Percentiles rank a stretch among this genome's conserved stretches.
Evolutionary conservation across 2,329 filamentous ascomycete species (phyloP).

Genomic region (Zalaria obscura): DNA sequence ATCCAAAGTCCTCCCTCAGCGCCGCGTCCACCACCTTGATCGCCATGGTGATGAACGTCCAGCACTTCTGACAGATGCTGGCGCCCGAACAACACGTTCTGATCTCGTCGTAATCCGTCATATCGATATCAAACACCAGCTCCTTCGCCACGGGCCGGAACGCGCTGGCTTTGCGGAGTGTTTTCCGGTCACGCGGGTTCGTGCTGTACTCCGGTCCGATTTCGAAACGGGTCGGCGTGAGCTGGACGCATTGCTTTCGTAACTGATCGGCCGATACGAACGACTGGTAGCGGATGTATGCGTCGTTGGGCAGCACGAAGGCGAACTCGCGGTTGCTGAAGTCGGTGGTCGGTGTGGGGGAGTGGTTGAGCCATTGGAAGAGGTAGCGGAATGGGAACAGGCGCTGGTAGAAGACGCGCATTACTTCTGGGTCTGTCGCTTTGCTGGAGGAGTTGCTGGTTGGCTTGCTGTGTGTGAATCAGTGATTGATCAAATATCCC

Average conservation of each 20-base stretch:
- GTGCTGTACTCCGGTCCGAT: conserved; percentile 95
- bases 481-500: conserved; percentile 6
- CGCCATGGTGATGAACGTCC: conserved; percentile 95
- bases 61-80: conserved; percentile 87
- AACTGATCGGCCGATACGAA: conserved; percentile 58
- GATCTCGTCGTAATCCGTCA: conserved; percentile 97
- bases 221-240: conserved; percentile 89
- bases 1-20: conserved; percentile 86
- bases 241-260: conserved; percentile 76
- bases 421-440: conserved; percentile 62
- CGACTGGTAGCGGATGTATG: conserved; percentile 83
- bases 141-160: conserved; percentile 88
- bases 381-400: conserved; percentile 89
- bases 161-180: conserved; percentile 60
- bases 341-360: conserved; percentile 69
- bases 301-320: conserved; percentile 84
- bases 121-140: conserved; percentile 96
- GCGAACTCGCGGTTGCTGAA: conserved; percentile 93
- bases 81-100: conserved; percentile 89
- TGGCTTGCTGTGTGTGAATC: conserved; percentile 16
- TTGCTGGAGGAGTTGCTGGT: conserved; percentile 25
- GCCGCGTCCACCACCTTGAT: conserved; percentile 85
- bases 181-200: conserved; percentile 88
- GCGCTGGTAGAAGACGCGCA: conserved; percentile 89
- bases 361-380: conserved; percentile 97